phyloP scores from a whole-genome alignment of 129 eudicot genomes.

The Centrapalus pauciflorus region DNA sequence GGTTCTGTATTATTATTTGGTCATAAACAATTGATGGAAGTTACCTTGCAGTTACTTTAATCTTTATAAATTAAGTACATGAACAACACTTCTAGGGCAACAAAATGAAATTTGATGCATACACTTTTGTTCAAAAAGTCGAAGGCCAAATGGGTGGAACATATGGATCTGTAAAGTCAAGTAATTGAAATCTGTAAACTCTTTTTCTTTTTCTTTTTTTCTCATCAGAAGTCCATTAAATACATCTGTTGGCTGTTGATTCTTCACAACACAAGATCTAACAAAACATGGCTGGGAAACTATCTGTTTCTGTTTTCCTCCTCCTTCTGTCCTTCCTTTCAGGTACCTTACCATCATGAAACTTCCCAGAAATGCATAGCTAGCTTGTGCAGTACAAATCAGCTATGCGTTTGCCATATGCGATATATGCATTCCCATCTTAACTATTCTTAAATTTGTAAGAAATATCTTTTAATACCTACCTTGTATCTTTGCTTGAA shows the following conservation, averaged over 20 bases:
- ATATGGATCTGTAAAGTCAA: constrained; percentile 26
- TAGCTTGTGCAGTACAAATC: too few relatives aligned
- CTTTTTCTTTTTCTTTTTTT: constrained; percentile 7
- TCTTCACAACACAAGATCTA: constrained; percentile 9
- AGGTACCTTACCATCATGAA: constrained; percentile 30
- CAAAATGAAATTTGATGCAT: too few relatives aligned
- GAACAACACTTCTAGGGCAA: too few relatives aligned
- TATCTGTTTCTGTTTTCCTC: constrained; percentile 24
- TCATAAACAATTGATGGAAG: too few relatives aligned
- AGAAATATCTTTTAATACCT: background rate
- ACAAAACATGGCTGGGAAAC: constrained; percentile 27
- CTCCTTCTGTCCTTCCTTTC: constrained; percentile 33
- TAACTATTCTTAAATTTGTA: background rate
- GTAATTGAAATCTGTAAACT: constrained; percentile 12
- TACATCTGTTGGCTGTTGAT: constrained; percentile 15
- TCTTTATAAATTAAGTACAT: too few relatives aligned
- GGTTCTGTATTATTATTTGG: too few relatives aligned
- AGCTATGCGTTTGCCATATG: background rate
- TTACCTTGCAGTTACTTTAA: background rate
- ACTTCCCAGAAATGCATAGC: background rate
- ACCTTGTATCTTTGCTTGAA: background rate
- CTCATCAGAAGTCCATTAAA: constrained; percentile 3
- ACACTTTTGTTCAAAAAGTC: too few relatives aligned
- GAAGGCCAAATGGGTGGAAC: background rate
- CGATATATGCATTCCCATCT: background rate